Conservation (phyloP, 2,329 filamentous ascomycete species). For the Clarireedia paspali region DNA sequence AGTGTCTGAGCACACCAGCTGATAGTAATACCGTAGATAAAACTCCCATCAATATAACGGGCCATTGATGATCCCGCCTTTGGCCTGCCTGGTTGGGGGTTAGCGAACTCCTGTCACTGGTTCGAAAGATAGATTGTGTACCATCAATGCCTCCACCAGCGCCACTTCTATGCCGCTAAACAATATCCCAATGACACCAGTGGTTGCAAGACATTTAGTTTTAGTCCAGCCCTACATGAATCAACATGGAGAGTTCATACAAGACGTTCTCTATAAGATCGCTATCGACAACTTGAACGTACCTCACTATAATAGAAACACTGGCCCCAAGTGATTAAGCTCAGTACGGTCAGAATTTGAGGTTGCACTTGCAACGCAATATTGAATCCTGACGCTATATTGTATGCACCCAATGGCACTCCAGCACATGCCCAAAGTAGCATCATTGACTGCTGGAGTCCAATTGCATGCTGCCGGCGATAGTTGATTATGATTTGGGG, state of each 20-base stretch:
- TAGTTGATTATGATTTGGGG: conserved; percentile 65
- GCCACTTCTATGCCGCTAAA: conserved; percentile 53
- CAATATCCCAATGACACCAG: conserved; percentile 42
- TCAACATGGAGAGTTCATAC: background rate
- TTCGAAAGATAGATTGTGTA: background rate
- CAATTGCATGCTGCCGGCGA: conserved; percentile 55
- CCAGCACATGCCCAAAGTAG: conserved; percentile 62
- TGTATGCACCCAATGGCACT: conserved; percentile 50
- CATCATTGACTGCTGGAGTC: conserved; percentile 64
- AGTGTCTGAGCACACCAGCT: conserved; percentile 59
- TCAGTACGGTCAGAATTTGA: conserved; percentile 29
- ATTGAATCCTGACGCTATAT: conserved; percentile 27
- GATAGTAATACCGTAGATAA: conserved; percentile 56
- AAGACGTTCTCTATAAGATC: background rate
- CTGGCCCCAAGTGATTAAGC: conserved; percentile 30
- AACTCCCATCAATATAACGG: conserved; percentile 58
- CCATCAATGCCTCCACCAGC: conserved; percentile 47
- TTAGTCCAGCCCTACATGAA: conserved; percentile 43
- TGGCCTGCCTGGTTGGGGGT: conserved; percentile 23
- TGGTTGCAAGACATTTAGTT: conserved; percentile 39
- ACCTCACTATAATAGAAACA: conserved; percentile 38
- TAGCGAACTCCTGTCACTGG: background rate
- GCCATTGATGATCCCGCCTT: conserved; percentile 46
- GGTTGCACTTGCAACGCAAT: conserved; percentile 29
- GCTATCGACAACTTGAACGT: conserved; percentile 11